Conservation (phyloP, 805 yeast species). For the Kluyveromyces starmeri region DNA sequence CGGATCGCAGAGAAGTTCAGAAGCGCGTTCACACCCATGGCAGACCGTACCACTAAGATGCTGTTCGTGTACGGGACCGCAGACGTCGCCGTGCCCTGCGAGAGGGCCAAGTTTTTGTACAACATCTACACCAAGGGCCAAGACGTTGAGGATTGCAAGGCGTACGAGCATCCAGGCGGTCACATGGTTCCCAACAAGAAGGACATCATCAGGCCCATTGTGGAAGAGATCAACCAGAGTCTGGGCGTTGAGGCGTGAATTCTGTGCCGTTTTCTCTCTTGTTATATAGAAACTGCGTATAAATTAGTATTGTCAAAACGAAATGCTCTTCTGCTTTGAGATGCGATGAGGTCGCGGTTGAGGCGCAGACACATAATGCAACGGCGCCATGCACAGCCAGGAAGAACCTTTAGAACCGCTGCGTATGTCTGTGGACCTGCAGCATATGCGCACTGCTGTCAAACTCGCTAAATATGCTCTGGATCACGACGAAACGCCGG, state of each 20-base stretch:
- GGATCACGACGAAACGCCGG: slow-evolving; percentile 68
- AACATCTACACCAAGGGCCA: slow-evolving; percentile 37
- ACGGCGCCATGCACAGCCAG: no score
- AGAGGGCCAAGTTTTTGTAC: slow-evolving; percentile 54
- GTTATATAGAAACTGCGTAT: neutral
- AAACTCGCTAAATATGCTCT: slow-evolving; percentile 58
- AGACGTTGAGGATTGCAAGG: slow-evolving; percentile 33
- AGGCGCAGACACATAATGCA: no score
- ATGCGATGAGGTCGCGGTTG: no score
- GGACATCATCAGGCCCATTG: slow-evolving; percentile 37
- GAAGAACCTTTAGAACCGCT: neutral
- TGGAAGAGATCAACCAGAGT: slow-evolving; percentile 29
- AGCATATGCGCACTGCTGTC: slow-evolving; percentile 44
- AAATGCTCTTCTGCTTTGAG: no score
- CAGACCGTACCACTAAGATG: slow-evolving; percentile 33
- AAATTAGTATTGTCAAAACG: no score
- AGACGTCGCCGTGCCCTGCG: slow-evolving; percentile 77
- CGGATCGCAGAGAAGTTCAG: slow-evolving; percentile 31
- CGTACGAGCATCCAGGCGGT: slow-evolving; percentile 86
- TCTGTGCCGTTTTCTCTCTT: neutral
- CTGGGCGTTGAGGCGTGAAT: slow-evolving; percentile 4
- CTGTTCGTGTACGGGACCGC: slow-evolving; percentile 78
- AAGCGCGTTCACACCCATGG: slow-evolving; percentile 26
- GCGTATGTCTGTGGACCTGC: neutral
- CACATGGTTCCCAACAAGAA: slow-evolving; percentile 92